These are phyloP conservation scores for Ustilago bromivora DNA, from an alignment of 1,284 basidiomycete species.

Conservation along the genomic window DNA sequence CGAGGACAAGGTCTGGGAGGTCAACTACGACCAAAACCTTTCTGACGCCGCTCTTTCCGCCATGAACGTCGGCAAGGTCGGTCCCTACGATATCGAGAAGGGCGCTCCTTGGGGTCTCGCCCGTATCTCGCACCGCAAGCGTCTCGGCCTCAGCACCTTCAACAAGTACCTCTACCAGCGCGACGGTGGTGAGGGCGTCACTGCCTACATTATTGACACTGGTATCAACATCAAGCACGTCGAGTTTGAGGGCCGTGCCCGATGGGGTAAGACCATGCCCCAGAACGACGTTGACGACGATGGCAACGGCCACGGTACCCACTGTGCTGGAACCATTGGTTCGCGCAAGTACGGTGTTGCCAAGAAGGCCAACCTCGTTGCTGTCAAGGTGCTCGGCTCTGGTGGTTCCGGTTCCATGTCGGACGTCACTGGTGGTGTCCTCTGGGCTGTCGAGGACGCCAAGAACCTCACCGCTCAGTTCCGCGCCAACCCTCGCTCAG, in stretches of 20 bases:
- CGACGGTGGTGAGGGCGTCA: constrained; percentile 87
- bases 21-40: constrained; percentile 76
- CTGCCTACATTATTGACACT: constrained; percentile 80
- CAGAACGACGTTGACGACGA: constrained; percentile 82
- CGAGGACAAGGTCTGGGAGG: constrained; percentile 58
- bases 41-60: constrained; percentile 72
- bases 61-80: constrained; percentile 57
- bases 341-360: constrained; percentile 89
- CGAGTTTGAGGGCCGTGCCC: constrained; percentile 88
- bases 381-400: constrained; percentile 94
- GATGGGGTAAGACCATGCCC: constrained; percentile 70
- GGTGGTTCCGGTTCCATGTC: constrained; percentile 96
- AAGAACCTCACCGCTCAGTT: constrained; percentile 74
- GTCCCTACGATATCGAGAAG: constrained; percentile 74
- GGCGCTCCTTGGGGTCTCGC: constrained; percentile 96
- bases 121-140: constrained; percentile 88
- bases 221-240: constrained; percentile 88
- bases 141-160: constrained; percentile 85
- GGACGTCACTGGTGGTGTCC: constrained; percentile 80
- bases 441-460: constrained; percentile 82
- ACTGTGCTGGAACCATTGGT: constrained; percentile 77
- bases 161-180: constrained; percentile 83
- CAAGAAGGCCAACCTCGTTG: constrained; percentile 89
- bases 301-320: constrained; percentile 77
- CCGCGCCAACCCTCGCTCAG: constrained; percentile 76